phyloP scores from a whole-genome alignment of 2,329 filamentous ascomycete genomes.

The Fusarium lateritium region DNA sequence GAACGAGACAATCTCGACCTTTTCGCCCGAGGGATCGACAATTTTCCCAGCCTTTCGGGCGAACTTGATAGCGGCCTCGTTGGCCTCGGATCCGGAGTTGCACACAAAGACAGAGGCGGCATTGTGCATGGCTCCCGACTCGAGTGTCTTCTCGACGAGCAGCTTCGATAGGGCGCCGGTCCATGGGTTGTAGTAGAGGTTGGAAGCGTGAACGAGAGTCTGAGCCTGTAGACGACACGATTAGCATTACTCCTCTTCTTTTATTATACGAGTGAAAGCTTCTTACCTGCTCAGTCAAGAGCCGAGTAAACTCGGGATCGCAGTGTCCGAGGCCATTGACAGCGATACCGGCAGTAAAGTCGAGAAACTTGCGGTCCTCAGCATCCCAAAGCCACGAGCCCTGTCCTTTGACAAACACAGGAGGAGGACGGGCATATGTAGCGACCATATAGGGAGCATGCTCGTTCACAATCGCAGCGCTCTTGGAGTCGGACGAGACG shows the following conservation, averaged over 20 bases:
- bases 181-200: slow-evolving; percentile 98
- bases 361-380: slow-evolving; percentile 90
- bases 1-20: slow-evolving; percentile 92
- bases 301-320: slow-evolving; percentile 81
- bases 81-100: slow-evolving; percentile 97
- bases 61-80: slow-evolving; percentile 98
- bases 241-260: slow-evolving; percentile 4
- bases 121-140: slow-evolving; percentile 85
- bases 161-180: slow-evolving; percentile 90
- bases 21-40: slow-evolving; percentile 77
- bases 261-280: no score
- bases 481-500: slow-evolving; percentile 80
- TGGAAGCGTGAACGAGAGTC: slow-evolving; percentile 91
- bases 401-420: slow-evolving; percentile 89
- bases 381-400: slow-evolving; percentile 93
- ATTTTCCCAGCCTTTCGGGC: slow-evolving; percentile 90
- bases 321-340: slow-evolving; percentile 95
- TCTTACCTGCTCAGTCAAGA: slow-evolving; percentile 82
- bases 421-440: slow-evolving; percentile 91
- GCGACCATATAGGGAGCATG: slow-evolving; percentile 93
- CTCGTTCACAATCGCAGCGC: slow-evolving; percentile 79
- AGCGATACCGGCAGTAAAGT: slow-evolving; percentile 96
- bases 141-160: slow-evolving; percentile 84
- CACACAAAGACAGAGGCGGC: slow-evolving; percentile 89
- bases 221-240: slow-evolving; percentile 63